Conservation (phyloP, 345 rosid species). For the Syzygium aqueum region DNA sequence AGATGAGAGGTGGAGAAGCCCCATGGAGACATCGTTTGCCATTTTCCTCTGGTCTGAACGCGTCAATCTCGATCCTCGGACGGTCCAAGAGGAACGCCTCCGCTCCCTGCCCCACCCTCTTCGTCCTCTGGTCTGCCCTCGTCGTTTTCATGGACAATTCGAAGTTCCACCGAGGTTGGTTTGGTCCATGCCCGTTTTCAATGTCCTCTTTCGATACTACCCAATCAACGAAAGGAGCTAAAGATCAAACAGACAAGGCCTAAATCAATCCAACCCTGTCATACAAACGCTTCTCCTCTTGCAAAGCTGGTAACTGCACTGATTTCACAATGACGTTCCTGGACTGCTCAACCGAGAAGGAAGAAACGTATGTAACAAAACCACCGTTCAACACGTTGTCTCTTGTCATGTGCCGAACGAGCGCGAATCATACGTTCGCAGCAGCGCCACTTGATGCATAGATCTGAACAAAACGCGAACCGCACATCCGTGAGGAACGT, state of each 20-base stretch:
- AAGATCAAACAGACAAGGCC: not conserved
- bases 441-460: not conserved
- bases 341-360: not conserved
- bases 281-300: not conserved
- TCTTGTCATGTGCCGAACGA: not conserved
- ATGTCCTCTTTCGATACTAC: not conserved
- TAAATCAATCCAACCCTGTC: not conserved
- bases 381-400: not conserved
- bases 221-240: not conserved
- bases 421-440: not conserved
- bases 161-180: not conserved
- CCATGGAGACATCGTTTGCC: not conserved
- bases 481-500: not conserved
- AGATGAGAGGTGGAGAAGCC: not conserved
- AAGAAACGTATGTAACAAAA: not conserved
- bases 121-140: not conserved
- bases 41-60: not conserved
- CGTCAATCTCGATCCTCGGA: not conserved
- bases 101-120: not conserved
- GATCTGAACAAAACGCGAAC: not conserved
- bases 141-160: not conserved
- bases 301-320: rapidly evolving
- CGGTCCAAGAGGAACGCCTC: not conserved
- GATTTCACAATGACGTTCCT: not conserved
- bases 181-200: not conserved